phyloP scores from a whole-genome alignment of 768 basidiomycete genomes.

The Tylopilus balloui region DNA sequence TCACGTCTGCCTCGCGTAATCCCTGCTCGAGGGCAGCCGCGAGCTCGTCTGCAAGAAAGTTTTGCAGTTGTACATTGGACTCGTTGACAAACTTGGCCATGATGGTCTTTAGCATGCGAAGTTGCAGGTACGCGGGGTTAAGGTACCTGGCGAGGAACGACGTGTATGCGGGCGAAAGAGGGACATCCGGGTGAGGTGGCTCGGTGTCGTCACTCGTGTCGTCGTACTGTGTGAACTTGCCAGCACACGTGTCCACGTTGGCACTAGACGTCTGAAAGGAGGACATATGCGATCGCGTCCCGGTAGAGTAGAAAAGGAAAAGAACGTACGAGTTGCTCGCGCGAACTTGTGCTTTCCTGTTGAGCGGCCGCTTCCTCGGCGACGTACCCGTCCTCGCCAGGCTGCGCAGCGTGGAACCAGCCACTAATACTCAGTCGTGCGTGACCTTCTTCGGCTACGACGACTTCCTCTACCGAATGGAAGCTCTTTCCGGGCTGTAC shows the following conservation, averaged over 20 bases:
- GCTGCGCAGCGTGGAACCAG: constrained; percentile 93
- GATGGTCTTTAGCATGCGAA: constrained; percentile 74
- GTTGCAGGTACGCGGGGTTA: constrained; percentile 86
- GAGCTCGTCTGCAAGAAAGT: constrained; percentile 71
- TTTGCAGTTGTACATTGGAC: constrained; percentile 84
- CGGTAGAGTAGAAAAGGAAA: constrained; percentile 6
- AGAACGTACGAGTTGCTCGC: constrained; percentile 84
- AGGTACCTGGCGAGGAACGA: constrained; percentile 80
- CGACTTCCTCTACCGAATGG: constrained; percentile 95
- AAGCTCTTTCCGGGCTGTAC: constrained; percentile 96
- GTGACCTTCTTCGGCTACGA: constrained; percentile 68
- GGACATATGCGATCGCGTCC: constrained; percentile 3
- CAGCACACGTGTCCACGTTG: constrained; percentile 30
- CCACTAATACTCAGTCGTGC: constrained; percentile 87
- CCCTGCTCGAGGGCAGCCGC: constrained; percentile 62
- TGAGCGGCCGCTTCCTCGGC: constrained; percentile 41
- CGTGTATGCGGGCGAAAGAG: constrained; percentile 55
- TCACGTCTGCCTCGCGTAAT: constrained; percentile 57
- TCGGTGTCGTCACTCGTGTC: constrained; percentile 32
- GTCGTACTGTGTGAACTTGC: constrained; percentile 51
- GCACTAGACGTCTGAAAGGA: constrained; percentile 53
- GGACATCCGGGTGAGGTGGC: constrained; percentile 46
- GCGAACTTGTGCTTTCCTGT: constrained; percentile 78
- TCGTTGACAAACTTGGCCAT: constrained; percentile 78
- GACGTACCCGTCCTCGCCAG: constrained; percentile 85